Conservation (phyloP, 179 eudicot genomes). For the Carnegiea gigantea region DNA sequence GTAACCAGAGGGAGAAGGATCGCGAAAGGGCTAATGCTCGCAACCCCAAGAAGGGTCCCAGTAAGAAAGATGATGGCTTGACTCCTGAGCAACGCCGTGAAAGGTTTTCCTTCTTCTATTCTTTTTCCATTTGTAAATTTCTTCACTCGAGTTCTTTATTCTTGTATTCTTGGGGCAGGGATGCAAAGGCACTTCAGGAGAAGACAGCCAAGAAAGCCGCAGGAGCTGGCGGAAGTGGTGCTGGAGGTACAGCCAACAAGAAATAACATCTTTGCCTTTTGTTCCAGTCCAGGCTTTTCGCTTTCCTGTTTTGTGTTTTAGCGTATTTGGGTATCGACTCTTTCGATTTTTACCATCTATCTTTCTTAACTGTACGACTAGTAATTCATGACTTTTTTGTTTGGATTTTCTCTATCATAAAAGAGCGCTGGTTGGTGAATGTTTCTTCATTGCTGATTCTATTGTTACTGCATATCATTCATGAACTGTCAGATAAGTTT, state of each 20-base stretch:
- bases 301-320: background rate
- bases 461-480: background rate
- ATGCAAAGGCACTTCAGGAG: conserved; percentile 83
- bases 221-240: conserved; percentile 32
- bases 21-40: conserved; percentile 74
- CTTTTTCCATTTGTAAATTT: background rate
- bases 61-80: conserved; percentile 67
- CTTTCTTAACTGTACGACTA: background rate
- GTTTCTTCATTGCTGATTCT: background rate
- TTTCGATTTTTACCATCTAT: background rate
- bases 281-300: background rate
- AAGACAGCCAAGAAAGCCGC: conserved; percentile 77
- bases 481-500: background rate
- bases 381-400: background rate
- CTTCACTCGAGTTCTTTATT: background rate
- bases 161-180: conserved; percentile 33
- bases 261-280: conserved; percentile 34
- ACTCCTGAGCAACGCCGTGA: conserved; percentile 93
- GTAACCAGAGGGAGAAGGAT: conserved; percentile 80
- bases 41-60: conserved; percentile 41
- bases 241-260: conserved; percentile 63
- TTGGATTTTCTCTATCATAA: background rate
- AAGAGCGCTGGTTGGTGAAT: background rate
- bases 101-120: conserved; percentile 38
- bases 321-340: background rate